Base-by-base conservation (phyloP, 2,329 filamentous ascomycete species). In the Ascochyta lentis region DNA sequence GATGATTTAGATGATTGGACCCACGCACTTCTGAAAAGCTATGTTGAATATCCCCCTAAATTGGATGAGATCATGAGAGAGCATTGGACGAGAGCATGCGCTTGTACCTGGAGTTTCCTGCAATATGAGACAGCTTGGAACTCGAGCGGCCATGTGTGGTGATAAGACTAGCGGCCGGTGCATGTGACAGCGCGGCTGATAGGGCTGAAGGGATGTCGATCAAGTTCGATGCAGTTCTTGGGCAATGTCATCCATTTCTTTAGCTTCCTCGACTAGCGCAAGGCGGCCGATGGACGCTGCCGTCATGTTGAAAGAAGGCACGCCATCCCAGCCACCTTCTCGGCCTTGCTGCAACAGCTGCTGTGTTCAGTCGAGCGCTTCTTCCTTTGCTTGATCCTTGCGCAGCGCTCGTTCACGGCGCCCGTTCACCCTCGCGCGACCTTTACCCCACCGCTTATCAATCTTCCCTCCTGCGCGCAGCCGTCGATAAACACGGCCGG, bases 171-270 rank as follows among this genome's bases (percentile, higher is more conserved):
- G 52, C 52, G 52, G 27, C 51, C 15, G 51, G 8, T 44, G 47
- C 52, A 55, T 55, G 52, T 55, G 52, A 50, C 52, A 27, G 39
- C 52, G 52, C 41, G 46, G 44, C 31, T 38, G 40, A 37, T 57
- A 64, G 56, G 62, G 64, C 59, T 66, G 62, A 60, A 49, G 56
- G 56, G 26, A 34, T 48, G 64, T 62, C 66, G 65, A 69, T 64
- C 61, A 58, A 56, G 56, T 69, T 69, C 66, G 56, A 69, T 60
- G 31, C 26, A 34, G 26, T 66, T 67, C 61, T 56, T 49, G 46
- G 35, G 47, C 58, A 52, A 40, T 26, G 54, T 60, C 53, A 47
- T 49, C 49, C 16, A n/a, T 52, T 56, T 61, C 54, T 51, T 59
- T 53, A 39, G 39, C 27, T 37, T 37, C 37, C 23, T 19, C n/a